Base-by-base conservation (phyloP, 2,329 filamentous ascomycete genomes). In the Talaromyces pinophilus region DNA sequence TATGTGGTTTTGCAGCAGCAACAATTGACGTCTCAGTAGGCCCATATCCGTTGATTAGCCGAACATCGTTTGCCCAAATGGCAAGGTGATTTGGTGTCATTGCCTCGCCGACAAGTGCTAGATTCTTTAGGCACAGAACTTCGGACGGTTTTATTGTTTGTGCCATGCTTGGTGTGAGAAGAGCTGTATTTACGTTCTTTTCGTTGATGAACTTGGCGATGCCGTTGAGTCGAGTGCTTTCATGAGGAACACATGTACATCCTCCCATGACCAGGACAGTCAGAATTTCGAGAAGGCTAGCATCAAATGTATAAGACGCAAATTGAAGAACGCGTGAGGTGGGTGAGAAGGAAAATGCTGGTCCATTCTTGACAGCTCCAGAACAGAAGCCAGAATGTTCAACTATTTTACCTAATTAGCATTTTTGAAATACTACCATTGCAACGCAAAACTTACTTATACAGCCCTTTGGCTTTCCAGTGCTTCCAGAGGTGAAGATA, bases 81-180 rank as follows among this genome's bases (percentile, higher is more conserved):
- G 40, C 15, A 5, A 65, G 57, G 62, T 82, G 78, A 48, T 75
- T 74, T 0, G 77, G 75, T 1, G 80, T 77, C 5, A 76, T 76
- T 1, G 81, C 79, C 65, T 84, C 82, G 17, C 81, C 72, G 64
- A 75, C 77, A 70, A 19, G 84, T 72, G 1, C 75, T 77, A 17
- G 78, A 74, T 8, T 84, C 77, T 7, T 81, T 79, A 61, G 76
- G 72, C 0, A 80, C 74, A 10, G 62, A 3, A 67, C 62, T 48
- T 67, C 66, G 11, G 22, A 38, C 4, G 66, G 66, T 22, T 78
- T 75, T 10, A 85, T 66, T 1, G 83, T 75, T 4, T 79, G 75
- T 0, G 86, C 86, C 25, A 90, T 81, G 0, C 85, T 82, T 0
- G 87, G 84, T 0, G 88, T 90, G 73, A 90, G 82, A 69, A 86